These are phyloP conservation scores for Thalassiosira ordinaria DNA, from an alignment of 352 stramenopile genomes.

Conservation along the genomic window DNA sequence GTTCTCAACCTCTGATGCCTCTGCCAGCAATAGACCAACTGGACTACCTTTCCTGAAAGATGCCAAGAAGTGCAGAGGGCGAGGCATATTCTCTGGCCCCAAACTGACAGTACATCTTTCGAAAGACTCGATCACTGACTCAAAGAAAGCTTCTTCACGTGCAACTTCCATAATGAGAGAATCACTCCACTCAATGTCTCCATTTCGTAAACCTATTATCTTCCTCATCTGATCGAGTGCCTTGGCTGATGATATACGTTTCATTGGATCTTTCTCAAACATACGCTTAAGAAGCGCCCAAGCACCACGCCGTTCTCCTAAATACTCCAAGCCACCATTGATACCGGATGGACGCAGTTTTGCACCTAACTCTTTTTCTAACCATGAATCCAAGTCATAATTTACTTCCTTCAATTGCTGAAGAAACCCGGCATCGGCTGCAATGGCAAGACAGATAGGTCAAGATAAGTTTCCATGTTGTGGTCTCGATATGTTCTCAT, in stretches of 20 bases:
- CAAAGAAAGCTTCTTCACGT: slow-evolving; percentile 62
- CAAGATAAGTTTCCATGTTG: no score
- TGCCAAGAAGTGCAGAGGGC: slow-evolving; percentile 78
- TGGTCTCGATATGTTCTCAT: no score
- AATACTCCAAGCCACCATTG: slow-evolving; percentile 67
- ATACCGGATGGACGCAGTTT: slow-evolving; percentile 67
- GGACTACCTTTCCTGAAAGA: slow-evolving; percentile 65
- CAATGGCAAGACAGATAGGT: not conserved
- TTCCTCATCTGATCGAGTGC: slow-evolving; percentile 47
- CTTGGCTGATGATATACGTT: slow-evolving; percentile 49
- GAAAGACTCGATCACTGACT: slow-evolving; percentile 63
- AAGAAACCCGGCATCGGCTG: slow-evolving; percentile 71
- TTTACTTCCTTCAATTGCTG: slow-evolving; percentile 69
- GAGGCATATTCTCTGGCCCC: slow-evolving; percentile 36
- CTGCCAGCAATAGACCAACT: slow-evolving; percentile 69
- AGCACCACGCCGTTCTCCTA: slow-evolving; percentile 63
- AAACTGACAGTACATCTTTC: slow-evolving; percentile 56
- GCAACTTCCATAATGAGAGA: slow-evolving; percentile 7
- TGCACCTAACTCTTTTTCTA: slow-evolving; percentile 59
- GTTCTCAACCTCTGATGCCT: slow-evolving; percentile 43
- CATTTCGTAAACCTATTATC: slow-evolving; percentile 41
- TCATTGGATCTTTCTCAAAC: slow-evolving; percentile 53
- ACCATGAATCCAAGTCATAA: slow-evolving; percentile 79
- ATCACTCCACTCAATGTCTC: slow-evolving; percentile 29
- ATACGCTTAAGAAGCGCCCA: slow-evolving; percentile 67